Conservation (phyloP, 2,329 filamentous ascomycete species). For the Pseudopyricularia cyperi region DNA sequence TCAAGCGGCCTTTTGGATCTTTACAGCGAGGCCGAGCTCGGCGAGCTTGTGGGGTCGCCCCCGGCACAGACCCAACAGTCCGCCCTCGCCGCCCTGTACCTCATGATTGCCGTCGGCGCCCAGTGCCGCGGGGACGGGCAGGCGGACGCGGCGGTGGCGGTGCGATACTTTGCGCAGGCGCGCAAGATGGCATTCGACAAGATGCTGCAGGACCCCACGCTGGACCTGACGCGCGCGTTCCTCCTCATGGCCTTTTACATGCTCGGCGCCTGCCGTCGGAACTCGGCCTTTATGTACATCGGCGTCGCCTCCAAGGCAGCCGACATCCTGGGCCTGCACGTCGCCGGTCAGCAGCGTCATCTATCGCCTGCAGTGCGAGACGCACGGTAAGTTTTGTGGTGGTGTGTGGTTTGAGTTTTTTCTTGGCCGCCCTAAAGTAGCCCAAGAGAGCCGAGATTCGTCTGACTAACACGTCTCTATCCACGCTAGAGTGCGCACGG, state of each 20-base stretch:
- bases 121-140: conserved; percentile 7
- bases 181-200: conserved; percentile 28
- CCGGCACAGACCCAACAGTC: not conserved
- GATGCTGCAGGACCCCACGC: conserved; percentile 39
- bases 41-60: not conserved
- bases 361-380: not conserved
- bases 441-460: not conserved
- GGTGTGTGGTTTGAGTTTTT: no score
- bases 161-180: conserved; percentile 9
- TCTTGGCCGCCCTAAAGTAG: no score
- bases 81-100: not conserved
- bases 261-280: conserved; percentile 43
- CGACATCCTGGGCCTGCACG: conserved; percentile 41
- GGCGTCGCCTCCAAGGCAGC: conserved; percentile 45
- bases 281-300: conserved; percentile 50
- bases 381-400: not conserved
- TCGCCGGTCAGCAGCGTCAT: conserved; percentile 10
- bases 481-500: not conserved
- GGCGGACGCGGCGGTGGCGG: conserved; percentile 5
- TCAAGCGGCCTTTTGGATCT: not conserved
- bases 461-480: not conserved
- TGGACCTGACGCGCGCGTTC: conserved; percentile 37
- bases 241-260: conserved; percentile 46
- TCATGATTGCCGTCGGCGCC: conserved; percentile 11
- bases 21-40: not conserved